Conservation (phyloP, 768 basidiomycete genomes). For the Rhizopogon sp. region DNA sequence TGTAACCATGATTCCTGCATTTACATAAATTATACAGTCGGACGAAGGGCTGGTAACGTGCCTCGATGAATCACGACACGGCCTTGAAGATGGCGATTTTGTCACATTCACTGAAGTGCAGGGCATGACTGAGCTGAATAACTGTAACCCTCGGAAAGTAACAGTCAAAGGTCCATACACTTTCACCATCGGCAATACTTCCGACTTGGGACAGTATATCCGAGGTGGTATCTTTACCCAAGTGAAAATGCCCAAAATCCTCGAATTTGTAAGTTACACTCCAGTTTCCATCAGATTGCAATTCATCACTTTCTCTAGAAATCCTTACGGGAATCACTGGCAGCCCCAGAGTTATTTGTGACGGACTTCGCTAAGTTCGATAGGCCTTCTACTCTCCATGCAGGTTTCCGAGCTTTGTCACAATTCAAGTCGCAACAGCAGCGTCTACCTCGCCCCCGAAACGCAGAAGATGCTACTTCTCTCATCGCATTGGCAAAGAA, state of each 20-base stretch:
- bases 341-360: slow-evolving; percentile 81
- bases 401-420: slow-evolving; percentile 91
- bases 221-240: slow-evolving; percentile 94
- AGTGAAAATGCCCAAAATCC: slow-evolving; percentile 97
- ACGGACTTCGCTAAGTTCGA: slow-evolving; percentile 98
- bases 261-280: slow-evolving; percentile 75
- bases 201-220: slow-evolving; percentile 69
- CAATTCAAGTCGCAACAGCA: slow-evolving; percentile 62
- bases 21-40: slow-evolving; percentile 40
- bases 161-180: slow-evolving; percentile 97
- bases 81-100: slow-evolving; percentile 97
- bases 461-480: slow-evolving; percentile 68
- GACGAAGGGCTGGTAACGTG: slow-evolving; percentile 93
- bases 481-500: slow-evolving; percentile 78
- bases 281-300: not conserved
- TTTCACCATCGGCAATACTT: slow-evolving; percentile 92
- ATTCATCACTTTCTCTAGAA: slow-evolving; percentile 49
- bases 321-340: slow-evolving; percentile 83
- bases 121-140: slow-evolving; percentile 91
- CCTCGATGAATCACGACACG: slow-evolving; percentile 94
- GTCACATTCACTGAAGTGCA: slow-evolving; percentile 96
- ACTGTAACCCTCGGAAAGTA: slow-evolving; percentile 86
- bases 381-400: slow-evolving; percentile 84
- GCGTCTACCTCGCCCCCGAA: slow-evolving; percentile 78
- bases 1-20: not conserved